These are phyloP conservation scores for Candida koratica DNA, from an alignment of 805 yeast genomes.

Conservation along the genomic window DNA sequence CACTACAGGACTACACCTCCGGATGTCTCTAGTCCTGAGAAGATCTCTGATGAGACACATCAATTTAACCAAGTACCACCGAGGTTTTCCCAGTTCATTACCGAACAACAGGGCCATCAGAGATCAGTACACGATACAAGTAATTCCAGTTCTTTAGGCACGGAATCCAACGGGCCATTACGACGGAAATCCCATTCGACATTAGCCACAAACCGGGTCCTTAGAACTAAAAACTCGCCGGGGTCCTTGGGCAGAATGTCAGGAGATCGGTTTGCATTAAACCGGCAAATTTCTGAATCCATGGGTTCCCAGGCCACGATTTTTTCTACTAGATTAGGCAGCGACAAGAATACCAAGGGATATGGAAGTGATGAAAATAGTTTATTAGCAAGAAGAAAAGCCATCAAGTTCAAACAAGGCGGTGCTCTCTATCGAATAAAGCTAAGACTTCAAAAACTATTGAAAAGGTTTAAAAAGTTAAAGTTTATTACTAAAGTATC, in stretches of 20 bases:
- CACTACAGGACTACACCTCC: too few relatives aligned
- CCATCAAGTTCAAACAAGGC: conserved; percentile 34
- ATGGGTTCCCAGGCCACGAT: conserved; percentile 45
- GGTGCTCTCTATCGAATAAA: conserved; percentile 29
- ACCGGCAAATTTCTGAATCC: conserved; percentile 27
- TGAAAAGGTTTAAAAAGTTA: conserved; percentile 21
- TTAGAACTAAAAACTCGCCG: neutral
- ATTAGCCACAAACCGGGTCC: neutral
- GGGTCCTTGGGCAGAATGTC: neutral
- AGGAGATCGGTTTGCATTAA: conserved; percentile 4
- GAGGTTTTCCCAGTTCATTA: conserved; percentile 38
- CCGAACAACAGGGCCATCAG: conserved; percentile 27
- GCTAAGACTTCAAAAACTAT: conserved; percentile 22
- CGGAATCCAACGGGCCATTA: conserved; percentile 10
- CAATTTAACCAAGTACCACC: conserved; percentile 35
- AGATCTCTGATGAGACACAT: neutral
- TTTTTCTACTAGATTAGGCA: conserved; percentile 36
- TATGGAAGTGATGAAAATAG: conserved; percentile 6
- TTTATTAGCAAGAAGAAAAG: conserved; percentile 25
- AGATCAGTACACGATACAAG: conserved; percentile 2
- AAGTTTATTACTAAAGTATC: conserved; percentile 22
- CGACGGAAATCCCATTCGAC: conserved; percentile 8
- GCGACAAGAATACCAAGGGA: conserved; percentile 7
- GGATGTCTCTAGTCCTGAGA: neutral
- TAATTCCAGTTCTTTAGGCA: conserved; percentile 12